Evolutionary conservation across 495 filamentous ascomycete species (phyloP), one percentile per base, ranked within the genome.

Genomic region (Talaromyces trachyspermus): DNA sequence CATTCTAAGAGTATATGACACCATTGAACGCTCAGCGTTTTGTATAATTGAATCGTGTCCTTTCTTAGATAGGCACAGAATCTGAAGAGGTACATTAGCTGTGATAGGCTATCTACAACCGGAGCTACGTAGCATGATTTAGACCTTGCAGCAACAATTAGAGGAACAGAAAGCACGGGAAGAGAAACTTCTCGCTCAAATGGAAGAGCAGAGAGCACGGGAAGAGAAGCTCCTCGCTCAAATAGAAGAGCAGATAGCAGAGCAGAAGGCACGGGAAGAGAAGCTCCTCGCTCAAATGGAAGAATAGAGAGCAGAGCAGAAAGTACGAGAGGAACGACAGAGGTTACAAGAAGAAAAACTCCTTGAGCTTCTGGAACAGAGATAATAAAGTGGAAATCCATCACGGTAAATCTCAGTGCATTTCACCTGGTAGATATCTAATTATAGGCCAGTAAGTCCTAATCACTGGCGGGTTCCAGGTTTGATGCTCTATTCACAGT

Each of bases 1-100:
- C 38, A 64, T 43, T 63, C 51, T 9, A 66, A 57, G 51, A 63
- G 63, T 36, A 23, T 55, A 49, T 62, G 48, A 23, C 59, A 27
- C 23, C 54, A 58, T 9, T 32, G 8, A 53, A 52, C 51, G 25
- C 52, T 60, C 39, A 64, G n/a, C 12, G 41, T 32, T 25, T 42
- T 17, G 26, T 53, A 58, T 56, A 60, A 46, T 35, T 53, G 12
- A 39, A 36, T 9, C 39, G 54, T 49, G 44, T 61, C 56, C 46
- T 61, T 64, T 35, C 32, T 38, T 44, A 64, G 19, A 56, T 42
- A 61, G 19, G 40, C 19, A 32, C 42, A 64, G 32, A 61, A 64
- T 48, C 54, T 64, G 30, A 45, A 43, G 43, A 29, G 30, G 9
- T 48, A 27, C 11, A 27, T 27, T 27, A 27, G 26, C 26, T 27